Evolutionary conservation across 768 basidiomycete species (phyloP), one percentile per base, ranked within the genome.

Genomic region (Mycena alexandri): DNA sequence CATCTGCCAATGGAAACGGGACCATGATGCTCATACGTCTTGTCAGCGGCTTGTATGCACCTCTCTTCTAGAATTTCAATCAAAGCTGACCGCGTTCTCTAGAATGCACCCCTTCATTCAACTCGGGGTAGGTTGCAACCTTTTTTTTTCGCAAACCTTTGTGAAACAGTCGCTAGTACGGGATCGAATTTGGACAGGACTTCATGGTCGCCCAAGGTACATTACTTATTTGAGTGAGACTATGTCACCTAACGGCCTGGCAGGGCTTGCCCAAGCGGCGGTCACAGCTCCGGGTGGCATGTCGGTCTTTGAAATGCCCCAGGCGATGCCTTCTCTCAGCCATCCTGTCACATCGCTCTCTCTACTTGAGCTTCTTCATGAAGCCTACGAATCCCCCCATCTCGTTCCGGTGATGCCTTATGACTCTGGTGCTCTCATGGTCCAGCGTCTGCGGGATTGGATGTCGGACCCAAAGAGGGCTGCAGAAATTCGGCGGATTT

Each of bases 181-280:
- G 65, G 7, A 51, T 61, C 2, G 65, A 67, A 38, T 67, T 67
- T 19, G 65, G 60, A 0, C 65, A 61, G 21, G 52, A 67, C 21
- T 61, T 25, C 34, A 67, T 67, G 65, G 65, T 67, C 36, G 60
- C 65, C 14, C 60, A 61, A 53, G 67, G 67, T 50, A 34, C 52
- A 12, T 25, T 17, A 6, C 7, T 54, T 17, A 22, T 19, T 25
- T 41, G 10, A n/a, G 24, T n/a, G n/a, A n/a, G 24, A 36, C 34
- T 11, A 14, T 38, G 19, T 22, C n/a, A n/a, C n/a, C 34, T 48
- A 16, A 25, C 7, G 24, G 9, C 14, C 3, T 24, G 3, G 1
- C 25, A 62, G 61, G 61, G 1, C 50, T 68, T 19, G 54, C 54
- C 13, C 36, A 68, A 47, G 61, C 56, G 12, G 65, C 65, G 4